Conservation (phyloP, 2,329 filamentous ascomycete species). For the Sarocladium oryzae region DNA sequence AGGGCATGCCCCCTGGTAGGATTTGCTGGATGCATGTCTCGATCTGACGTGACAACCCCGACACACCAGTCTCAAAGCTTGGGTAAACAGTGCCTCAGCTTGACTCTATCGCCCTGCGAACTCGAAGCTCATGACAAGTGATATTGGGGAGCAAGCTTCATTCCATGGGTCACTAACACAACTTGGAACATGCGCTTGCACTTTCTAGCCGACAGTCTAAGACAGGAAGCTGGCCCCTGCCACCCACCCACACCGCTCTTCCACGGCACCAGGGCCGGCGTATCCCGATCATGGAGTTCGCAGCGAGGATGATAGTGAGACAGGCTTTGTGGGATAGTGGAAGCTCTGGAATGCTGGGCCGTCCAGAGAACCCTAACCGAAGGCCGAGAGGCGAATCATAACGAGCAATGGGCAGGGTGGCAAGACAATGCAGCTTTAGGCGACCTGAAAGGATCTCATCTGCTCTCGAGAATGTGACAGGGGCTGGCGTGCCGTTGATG, state of each 20-base stretch:
- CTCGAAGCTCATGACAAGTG: background rate
- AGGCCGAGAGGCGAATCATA: background rate
- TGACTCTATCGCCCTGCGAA: background rate
- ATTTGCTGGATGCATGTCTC: background rate
- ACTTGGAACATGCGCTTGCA: background rate
- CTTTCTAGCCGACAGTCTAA: background rate
- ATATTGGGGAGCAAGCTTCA: background rate
- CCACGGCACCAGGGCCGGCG: background rate
- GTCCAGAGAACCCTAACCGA: background rate
- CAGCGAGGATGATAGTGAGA: background rate
- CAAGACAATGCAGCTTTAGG: background rate
- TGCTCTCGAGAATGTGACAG: too few species aligned
- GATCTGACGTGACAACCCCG: background rate
- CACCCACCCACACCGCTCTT: conserved; percentile 5
- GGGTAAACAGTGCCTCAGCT: background rate
- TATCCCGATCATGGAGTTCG: background rate
- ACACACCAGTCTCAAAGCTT: background rate
- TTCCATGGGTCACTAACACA: background rate
- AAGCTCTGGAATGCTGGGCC: background rate
- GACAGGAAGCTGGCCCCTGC: background rate
- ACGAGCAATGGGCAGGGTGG: background rate
- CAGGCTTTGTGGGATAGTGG: background rate
- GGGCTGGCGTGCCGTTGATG: too few species aligned
- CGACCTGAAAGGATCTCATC: background rate
- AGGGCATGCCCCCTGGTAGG: background rate